These are phyloP conservation scores for Xylogone sp. DNA, from an alignment of 2,329 filamentous ascomycete genomes.

Conservation along the genomic window DNA sequence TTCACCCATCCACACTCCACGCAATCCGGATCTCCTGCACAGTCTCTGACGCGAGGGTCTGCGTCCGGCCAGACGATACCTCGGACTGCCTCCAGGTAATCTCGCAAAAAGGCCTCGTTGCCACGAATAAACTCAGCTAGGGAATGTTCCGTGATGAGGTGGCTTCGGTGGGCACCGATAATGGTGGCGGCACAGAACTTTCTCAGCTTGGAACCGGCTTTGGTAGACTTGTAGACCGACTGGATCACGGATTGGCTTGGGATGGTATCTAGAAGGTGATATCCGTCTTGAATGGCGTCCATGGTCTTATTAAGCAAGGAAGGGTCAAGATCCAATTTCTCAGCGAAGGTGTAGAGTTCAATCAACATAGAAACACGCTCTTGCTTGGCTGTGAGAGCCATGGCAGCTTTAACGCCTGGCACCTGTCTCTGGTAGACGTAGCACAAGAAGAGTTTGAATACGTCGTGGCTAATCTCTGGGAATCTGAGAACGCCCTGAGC, in stretches of 20 bases:
- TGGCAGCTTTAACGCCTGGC: constrained; percentile 3
- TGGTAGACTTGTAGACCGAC: constrained; percentile 11
- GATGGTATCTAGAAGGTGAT: constrained; percentile 8
- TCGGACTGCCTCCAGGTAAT: constrained; percentile 12
- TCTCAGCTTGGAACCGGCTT: constrained; percentile 9
- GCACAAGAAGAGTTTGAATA: constrained; percentile 18
- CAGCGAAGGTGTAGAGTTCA: constrained; percentile 16
- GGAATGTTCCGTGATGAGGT: constrained; percentile 2
- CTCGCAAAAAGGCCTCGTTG: constrained; percentile 8
- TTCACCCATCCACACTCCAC: constrained; percentile 10
- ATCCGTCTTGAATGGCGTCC: constrained; percentile 21
- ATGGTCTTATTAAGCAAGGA: constrained; percentile 16
- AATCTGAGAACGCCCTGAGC: too few relatives aligned
- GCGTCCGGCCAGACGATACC: not conserved
- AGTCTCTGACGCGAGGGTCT: constrained; percentile 19
- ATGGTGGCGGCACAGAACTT: constrained; percentile 12
- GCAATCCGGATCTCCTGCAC: constrained; percentile 5
- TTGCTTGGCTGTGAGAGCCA: not conserved
- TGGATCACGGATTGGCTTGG: constrained; percentile 9
- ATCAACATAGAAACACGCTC: constrained; percentile 9
- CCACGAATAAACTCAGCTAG: constrained; percentile 4
- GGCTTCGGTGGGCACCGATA: constrained; percentile 4
- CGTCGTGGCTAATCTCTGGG: not conserved
- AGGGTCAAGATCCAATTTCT: constrained; percentile 5
- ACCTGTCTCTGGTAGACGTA: constrained; percentile 13